phyloP scores from a whole-genome alignment of 305 asterid species.

The Petunia hybrid region DNA sequence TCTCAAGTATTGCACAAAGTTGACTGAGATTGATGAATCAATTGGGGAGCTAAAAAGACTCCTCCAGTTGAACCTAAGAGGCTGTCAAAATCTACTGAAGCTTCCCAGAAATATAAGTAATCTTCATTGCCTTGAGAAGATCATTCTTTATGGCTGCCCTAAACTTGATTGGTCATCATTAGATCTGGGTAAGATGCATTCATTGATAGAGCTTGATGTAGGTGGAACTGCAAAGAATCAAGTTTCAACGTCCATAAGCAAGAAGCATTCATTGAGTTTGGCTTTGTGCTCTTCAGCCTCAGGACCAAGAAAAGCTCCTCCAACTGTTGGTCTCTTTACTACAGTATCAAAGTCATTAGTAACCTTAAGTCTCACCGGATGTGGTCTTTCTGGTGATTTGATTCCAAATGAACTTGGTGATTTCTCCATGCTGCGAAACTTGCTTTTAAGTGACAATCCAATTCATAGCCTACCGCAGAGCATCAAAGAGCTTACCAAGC shows the following conservation, averaged over 20 bases:
- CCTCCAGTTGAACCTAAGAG: conserved; percentile 24
- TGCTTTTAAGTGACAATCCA: conserved; percentile 31
- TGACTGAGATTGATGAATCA: conserved; percentile 30
- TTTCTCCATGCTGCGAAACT: neutral
- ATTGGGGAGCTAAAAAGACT: conserved; percentile 30
- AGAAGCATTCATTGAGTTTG: neutral
- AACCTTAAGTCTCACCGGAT: conserved; percentile 24
- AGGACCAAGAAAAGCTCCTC: conserved; percentile 17
- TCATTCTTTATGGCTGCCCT: conserved; percentile 34
- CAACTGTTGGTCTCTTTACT: neutral
- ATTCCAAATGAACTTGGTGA: conserved; percentile 21
- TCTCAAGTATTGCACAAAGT: conserved; percentile 36
- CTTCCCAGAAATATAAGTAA: conserved; percentile 32
- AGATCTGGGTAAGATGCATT: conserved; percentile 26
- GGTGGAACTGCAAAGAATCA: neutral
- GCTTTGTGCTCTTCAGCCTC: conserved; percentile 3
- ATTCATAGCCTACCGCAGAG: conserved; percentile 28
- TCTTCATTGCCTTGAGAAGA: conserved; percentile 25
- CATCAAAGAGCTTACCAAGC: conserved; percentile 25
- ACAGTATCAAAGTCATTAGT: neutral
- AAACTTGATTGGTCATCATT: conserved; percentile 19
- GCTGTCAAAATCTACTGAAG: conserved; percentile 29
- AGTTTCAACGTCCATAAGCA: neutral
- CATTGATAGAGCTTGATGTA: conserved; percentile 3
- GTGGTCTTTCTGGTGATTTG: conserved; percentile 13